Base-by-base conservation (phyloP, 306 rosid species). In the Psophocarpus tetragonolobus region DNA sequence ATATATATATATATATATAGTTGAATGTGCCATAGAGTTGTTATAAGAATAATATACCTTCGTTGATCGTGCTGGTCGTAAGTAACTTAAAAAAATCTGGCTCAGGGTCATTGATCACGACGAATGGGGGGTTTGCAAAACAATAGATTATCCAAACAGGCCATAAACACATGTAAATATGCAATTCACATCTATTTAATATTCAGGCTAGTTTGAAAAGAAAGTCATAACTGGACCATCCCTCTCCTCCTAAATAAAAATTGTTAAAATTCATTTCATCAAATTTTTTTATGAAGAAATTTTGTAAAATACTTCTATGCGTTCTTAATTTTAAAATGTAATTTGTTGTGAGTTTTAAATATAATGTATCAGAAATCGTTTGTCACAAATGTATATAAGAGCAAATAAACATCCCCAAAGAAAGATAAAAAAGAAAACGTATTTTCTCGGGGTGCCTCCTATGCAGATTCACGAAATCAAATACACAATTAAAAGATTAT, bases 381-480 rank as follows among this genome's bases (percentile, higher is more conserved):
- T 20, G 69, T 70, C 36, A 42, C 64, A 61, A 15, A 32, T 15
- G 29, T 3, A 47, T 6, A 77, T 2, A 77, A 5, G 2, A 24
- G 8, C 61, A 54, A 29, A 13, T 41, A 38, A 77, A 38, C 13
- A 48, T 50, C 41, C 4, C 12, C 0, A 64, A 20, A 36, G n/a
- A n/a, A n/a, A n/a, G n/a, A n/a, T n/a, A 10, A 35, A 9, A 23
- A 20, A 51, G 20, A 23, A 23, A 1, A 9, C 9, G 15, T 23
- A 51, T 21, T 38, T 70, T 60, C n/a, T 48, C 44, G 23, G 39
- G 68, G 21, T 30, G 78, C 44, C 39, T 29, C 48, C 23, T 7
- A 36, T 15, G 80, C 82, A 76, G 69, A 78, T 70, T 50, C 75
- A 64, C 68, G 33, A 39, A 68, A 64, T 27, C 64, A 80, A 58